Evolutionary conservation across 2,329 filamentous ascomycete species (phyloP).

Genomic region (Scorias spongiosa): DNA sequence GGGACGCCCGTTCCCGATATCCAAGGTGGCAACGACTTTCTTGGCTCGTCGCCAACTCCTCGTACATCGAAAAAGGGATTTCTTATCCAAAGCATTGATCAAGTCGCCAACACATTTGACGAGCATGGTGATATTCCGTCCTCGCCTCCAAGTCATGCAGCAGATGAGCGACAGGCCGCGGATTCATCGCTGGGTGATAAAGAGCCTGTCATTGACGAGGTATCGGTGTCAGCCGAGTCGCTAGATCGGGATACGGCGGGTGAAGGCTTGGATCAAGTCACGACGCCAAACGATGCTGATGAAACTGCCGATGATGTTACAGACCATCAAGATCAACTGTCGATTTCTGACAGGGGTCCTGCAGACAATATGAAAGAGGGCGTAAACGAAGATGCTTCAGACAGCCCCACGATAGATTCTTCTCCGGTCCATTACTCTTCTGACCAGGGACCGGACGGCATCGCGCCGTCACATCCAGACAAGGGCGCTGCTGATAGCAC

Average conservation of each 20-base stretch:
- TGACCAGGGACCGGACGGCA: background rate
- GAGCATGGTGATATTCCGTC: constrained; percentile 1
- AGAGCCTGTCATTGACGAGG: too few species aligned
- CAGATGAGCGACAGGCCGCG: too few species aligned
- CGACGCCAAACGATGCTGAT: too few species aligned
- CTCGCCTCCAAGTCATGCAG: background rate
- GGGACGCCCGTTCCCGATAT: constrained; percentile 27
- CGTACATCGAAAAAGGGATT: constrained; percentile 17
- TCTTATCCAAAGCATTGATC: background rate
- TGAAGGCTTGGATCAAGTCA: too few species aligned
- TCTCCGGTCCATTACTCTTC: background rate
- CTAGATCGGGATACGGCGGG: too few species aligned
- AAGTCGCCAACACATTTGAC: background rate
- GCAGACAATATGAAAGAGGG: too few species aligned
- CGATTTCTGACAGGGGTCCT: too few species aligned
- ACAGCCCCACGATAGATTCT: background rate
- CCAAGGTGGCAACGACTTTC: constrained; percentile 25
- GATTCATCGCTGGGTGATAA: too few species aligned
- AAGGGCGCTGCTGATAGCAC: background rate
- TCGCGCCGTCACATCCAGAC: background rate
- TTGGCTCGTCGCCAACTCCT: constrained; percentile 39
- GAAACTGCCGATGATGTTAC: too few species aligned
- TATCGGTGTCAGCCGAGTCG: too few species aligned
- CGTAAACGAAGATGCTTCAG: too few species aligned
- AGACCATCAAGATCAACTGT: too few species aligned